Conservation (phyloP, 2,329 filamentous ascomycete species). For the Botryotinia narcissicola region DNA sequence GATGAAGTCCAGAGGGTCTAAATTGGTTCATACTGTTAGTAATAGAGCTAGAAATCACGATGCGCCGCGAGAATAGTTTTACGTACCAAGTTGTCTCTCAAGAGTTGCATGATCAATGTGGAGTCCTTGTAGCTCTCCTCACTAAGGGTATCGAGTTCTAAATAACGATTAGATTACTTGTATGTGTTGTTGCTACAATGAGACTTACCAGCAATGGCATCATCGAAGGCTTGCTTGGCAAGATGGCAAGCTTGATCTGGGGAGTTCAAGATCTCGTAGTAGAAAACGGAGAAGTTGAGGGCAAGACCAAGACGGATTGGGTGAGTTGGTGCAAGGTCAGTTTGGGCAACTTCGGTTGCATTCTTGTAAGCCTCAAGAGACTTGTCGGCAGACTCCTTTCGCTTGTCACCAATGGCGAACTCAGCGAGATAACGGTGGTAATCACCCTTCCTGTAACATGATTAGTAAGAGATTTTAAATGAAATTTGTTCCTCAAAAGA, state of each 20-base stretch:
- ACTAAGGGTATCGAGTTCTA: conserved; percentile 87
- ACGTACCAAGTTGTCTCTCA: conserved; percentile 80
- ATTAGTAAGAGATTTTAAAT: conserved; percentile 10
- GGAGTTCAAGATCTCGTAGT: conserved; percentile 99
- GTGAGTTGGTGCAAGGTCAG: conserved; percentile 94
- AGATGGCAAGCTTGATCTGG: conserved; percentile 97
- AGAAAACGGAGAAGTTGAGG: conserved; percentile 99
- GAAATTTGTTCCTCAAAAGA: neutral
- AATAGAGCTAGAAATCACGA: neutral
- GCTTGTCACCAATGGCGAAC: conserved; percentile 91
- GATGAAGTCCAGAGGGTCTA: conserved; percentile 99
- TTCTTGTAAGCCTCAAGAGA: conserved; percentile 99
- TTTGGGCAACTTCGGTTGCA: conserved; percentile 97
- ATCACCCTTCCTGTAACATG: conserved; percentile 81
- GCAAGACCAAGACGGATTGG: conserved; percentile 96
- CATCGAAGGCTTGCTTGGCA: conserved; percentile 99
- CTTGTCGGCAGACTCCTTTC: conserved; percentile 90
- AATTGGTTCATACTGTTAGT: conserved; percentile 17
- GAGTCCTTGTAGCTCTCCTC: conserved; percentile 99
- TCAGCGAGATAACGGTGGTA: conserved; percentile 99
- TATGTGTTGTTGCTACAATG: neutral
- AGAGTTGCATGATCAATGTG: conserved; percentile 98
- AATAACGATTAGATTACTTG: conserved; percentile 19
- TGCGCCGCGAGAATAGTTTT: neutral
- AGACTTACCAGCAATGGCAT: conserved; percentile 79